A percentile compares a stretch with the other conserved stretches of the same genome.
Conservation (phyloP, 1,284 basidiomycete genomes). For the Peniophora sp. region DNA sequence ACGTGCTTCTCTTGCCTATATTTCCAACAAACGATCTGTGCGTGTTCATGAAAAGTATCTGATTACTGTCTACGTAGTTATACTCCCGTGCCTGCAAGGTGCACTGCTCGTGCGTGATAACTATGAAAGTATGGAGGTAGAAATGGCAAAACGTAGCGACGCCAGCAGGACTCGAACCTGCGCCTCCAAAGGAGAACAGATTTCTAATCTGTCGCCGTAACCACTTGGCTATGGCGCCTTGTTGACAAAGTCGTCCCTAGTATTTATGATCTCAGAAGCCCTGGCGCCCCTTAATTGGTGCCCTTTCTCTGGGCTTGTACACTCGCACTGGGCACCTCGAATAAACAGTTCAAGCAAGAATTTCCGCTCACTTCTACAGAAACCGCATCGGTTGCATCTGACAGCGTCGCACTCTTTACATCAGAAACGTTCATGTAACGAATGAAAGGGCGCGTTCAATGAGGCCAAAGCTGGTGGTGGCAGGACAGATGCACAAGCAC, state of each 20-base stretch:
- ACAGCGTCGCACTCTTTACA: constrained; percentile 98
- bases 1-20: no score
- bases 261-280: no score
- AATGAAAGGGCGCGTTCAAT: constrained; percentile 63
- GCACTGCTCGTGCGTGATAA: no score
- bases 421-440: constrained; percentile 85
- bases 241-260: no score
- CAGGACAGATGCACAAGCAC: constrained; percentile 62
- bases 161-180: constrained; percentile 55
- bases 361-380: constrained; percentile 91
- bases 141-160: constrained; percentile 27
- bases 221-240: constrained; percentile 50
- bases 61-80: no score
- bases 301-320: constrained; percentile 96
- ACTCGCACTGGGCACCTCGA: constrained; percentile 95
- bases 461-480: constrained; percentile 72
- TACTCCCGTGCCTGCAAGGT: no score
- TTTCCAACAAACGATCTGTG: neutral
- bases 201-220: constrained; percentile 55
- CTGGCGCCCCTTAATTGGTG: no score
- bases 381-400: constrained; percentile 88
- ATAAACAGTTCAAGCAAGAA: constrained; percentile 98
- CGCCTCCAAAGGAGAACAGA: constrained; percentile 31
- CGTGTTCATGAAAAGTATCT: no score
- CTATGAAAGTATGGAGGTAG: neutral